These are phyloP conservation scores for Adansonia madagascariensis DNA, from an alignment of 441 rosid genomes.

Conservation along the genomic window DNA sequence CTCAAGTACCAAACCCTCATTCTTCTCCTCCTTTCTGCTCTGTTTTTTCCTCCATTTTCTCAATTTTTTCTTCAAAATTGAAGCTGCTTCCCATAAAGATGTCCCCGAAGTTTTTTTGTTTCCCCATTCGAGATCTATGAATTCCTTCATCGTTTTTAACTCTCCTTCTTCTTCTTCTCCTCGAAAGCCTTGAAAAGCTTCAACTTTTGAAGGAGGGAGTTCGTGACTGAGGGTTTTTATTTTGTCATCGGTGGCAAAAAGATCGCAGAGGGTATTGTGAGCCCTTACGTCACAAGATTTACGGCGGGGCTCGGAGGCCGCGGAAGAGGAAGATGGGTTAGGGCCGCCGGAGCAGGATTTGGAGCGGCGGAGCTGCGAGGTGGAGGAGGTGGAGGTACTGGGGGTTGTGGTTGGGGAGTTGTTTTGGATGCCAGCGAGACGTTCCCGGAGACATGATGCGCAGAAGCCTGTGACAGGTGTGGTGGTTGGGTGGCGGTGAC, in stretches of 20 bases:
- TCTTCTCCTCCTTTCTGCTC: constrained; percentile 32
- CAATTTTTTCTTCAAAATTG: constrained; percentile 52
- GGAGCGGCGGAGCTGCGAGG: constrained; percentile 53
- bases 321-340: constrained; percentile 29
- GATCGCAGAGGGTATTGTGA: constrained; percentile 46
- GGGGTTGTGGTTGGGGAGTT: constrained; percentile 37
- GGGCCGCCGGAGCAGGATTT: constrained; percentile 47
- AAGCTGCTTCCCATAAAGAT: constrained; percentile 47
- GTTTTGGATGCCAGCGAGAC: constrained; percentile 45
- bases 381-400: constrained; percentile 23
- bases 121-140: constrained; percentile 65
- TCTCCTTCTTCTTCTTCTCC: constrained; percentile 36
- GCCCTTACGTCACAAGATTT: constrained; percentile 62
- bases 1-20: constrained; percentile 30
- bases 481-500: constrained; percentile 43
- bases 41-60: constrained; percentile 51
- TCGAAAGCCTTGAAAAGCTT: constrained; percentile 29
- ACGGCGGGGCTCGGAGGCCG: constrained; percentile 53
- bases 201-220: constrained; percentile 27
- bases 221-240: constrained; percentile 21
- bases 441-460: constrained; percentile 49
- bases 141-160: constrained; percentile 65
- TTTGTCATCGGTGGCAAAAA: constrained; percentile 45
- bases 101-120: constrained; percentile 41
- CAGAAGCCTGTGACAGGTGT: constrained; percentile 43